Percentiles rank a stretch among this genome's conserved stretches.
phyloP scores from a whole-genome alignment of 768 basidiomycete genomes.

The Suillus placidus region DNA sequence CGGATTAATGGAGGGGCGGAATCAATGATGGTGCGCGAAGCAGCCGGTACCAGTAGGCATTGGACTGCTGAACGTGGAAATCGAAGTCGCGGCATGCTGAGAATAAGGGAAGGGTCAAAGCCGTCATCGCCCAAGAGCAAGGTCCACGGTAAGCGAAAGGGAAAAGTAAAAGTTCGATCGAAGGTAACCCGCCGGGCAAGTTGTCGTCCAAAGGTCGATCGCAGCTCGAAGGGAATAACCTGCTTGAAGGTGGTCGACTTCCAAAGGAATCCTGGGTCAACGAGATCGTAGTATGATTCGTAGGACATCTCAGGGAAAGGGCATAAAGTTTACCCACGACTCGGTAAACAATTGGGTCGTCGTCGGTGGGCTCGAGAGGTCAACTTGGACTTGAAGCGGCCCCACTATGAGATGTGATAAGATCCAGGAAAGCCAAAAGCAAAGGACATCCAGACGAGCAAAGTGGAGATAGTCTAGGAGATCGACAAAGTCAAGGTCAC shows the following conservation, averaged over 20 bases:
- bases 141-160: not conserved
- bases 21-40: too few species aligned
- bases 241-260: not conserved
- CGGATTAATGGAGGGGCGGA: too few species aligned
- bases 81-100: too few species aligned
- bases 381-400: too few species aligned
- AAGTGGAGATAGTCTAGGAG: not conserved
- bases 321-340: not conserved
- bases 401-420: not conserved
- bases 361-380: not conserved
- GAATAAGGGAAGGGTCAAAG: not conserved
- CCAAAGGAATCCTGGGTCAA: not conserved
- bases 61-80: too few species aligned
- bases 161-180: not conserved
- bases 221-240: not conserved
- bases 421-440: not conserved
- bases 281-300: not conserved
- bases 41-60: too few species aligned
- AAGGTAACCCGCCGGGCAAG: not conserved
- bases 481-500: not conserved
- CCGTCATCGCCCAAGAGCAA: not conserved
- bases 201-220: not conserved
- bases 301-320: not conserved
- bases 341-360: not conserved
- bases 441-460: not conserved